Percentiles rank a stretch among this genome's conserved stretches.
Conservation (phyloP, 352 stramenopile genomes). For the Globisporangium cystogenes region DNA sequence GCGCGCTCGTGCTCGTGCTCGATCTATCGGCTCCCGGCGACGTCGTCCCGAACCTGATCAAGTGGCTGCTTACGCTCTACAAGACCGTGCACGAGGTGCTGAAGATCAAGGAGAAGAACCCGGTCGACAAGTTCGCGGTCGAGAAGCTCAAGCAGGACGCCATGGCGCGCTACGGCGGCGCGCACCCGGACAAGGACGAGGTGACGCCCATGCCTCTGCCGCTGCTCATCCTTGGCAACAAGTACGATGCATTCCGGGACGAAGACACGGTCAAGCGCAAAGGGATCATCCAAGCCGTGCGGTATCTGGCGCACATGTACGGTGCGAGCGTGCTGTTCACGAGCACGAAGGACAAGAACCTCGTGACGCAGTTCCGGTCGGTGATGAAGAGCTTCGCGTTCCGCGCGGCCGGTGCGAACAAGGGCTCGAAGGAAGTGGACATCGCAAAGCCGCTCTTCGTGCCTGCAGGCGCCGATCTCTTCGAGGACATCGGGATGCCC, state of each 20-base stretch:
- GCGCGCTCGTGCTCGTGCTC: slow-evolving; percentile 73
- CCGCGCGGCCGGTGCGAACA: slow-evolving; percentile 26
- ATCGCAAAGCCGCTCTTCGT: slow-evolving; percentile 65
- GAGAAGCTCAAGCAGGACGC: slow-evolving; percentile 47
- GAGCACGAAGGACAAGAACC: slow-evolving; percentile 82
- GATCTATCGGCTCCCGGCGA: slow-evolving; percentile 81
- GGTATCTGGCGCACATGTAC: slow-evolving; percentile 84
- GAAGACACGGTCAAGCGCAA: slow-evolving; percentile 86
- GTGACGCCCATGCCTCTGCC: slow-evolving; percentile 71
- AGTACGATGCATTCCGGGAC: slow-evolving; percentile 87
- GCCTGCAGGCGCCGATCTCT: slow-evolving; percentile 57
- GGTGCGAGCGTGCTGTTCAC: slow-evolving; percentile 85
- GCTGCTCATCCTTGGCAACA: slow-evolving; percentile 84
- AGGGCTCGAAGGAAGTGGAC: slow-evolving; percentile 61
- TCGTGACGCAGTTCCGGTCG: slow-evolving; percentile 58
- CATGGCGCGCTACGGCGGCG: slow-evolving; percentile 40
- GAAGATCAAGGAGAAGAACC: slow-evolving; percentile 61
- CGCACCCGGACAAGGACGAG: slow-evolving; percentile 70
- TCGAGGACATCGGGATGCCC: slow-evolving; percentile 70
- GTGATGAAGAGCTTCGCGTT: slow-evolving; percentile 69
- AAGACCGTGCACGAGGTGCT: slow-evolving; percentile 47
- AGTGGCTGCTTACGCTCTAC: slow-evolving; percentile 69
- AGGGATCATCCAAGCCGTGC: slow-evolving; percentile 73
- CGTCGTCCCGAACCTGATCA: slow-evolving; percentile 67
- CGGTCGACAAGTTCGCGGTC: slow-evolving; percentile 50